phyloP scores from a whole-genome alignment of 768 basidiomycete genomes.

The Floccularia luteovirens region DNA sequence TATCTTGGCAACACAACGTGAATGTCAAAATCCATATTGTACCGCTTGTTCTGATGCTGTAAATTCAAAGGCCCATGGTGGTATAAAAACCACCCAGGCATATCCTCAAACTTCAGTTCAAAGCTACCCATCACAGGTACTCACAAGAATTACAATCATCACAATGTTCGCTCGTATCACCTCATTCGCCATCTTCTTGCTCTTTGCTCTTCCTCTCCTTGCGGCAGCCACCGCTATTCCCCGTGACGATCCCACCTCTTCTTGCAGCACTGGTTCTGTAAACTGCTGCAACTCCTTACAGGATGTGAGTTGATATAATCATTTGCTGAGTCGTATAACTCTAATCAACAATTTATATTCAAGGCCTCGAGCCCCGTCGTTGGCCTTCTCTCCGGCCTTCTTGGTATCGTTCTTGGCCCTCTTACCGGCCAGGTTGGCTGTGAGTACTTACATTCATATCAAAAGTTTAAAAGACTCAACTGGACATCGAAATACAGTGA shows the following conservation, averaged over 20 bases:
- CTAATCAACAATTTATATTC: background rate
- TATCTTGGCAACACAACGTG: no score
- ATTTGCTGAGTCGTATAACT: background rate
- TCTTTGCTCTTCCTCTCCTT: conserved; percentile 10
- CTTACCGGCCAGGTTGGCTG: background rate
- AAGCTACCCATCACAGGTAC: no score
- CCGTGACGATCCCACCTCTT: background rate
- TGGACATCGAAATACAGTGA: no score
- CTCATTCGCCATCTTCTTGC: conserved; percentile 3
- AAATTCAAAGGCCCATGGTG: no score
- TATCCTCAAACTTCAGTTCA: no score
- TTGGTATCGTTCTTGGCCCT: background rate
- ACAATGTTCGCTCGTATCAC: conserved; percentile 5
- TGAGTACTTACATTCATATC: no score
- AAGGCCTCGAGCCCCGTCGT: no score
- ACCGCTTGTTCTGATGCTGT: no score
- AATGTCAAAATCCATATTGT: no score
- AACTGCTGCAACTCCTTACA: background rate
- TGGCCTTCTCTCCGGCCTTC: background rate
- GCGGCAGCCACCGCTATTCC: conserved; percentile 10
- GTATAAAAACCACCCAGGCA: no score
- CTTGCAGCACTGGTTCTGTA: background rate
- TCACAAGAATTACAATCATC: no score
- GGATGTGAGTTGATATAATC: background rate
- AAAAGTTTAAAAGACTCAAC: no score